Conservation (phyloP, 306 rosid genomes). For the Gleditsia sinensis region DNA sequence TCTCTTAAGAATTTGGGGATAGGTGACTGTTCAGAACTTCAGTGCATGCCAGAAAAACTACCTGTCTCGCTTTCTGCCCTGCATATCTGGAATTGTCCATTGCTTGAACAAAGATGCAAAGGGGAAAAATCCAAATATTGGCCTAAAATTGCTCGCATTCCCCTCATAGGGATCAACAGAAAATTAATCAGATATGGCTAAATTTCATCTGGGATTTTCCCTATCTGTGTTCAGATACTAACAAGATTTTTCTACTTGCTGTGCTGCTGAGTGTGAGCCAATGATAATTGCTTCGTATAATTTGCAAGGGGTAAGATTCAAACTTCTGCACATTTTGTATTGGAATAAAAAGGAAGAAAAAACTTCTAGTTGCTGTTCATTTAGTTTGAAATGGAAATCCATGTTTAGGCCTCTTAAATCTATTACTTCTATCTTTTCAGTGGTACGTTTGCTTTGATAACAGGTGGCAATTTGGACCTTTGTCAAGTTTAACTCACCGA, state of each 20-base stretch:
- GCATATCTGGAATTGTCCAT: slow-evolving; percentile 11
- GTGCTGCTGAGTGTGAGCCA: neutral
- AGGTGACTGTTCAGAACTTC: slow-evolving; percentile 22
- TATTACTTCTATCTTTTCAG: neutral
- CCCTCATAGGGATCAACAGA: neutral
- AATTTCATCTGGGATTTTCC: neutral
- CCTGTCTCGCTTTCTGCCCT: slow-evolving; percentile 30
- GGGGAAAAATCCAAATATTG: slow-evolving; percentile 10
- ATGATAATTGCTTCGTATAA: neutral
- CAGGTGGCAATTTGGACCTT: neutral
- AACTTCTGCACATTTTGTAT: neutral
- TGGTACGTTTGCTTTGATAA: neutral
- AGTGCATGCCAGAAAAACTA: slow-evolving; percentile 12
- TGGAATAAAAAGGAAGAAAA: too few relatives aligned
- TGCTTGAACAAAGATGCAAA: slow-evolving; percentile 9
- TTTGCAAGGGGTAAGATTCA: neutral
- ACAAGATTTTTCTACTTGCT: neutral
- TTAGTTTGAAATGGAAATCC: neutral
- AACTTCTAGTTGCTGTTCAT: neutral
- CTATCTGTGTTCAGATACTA: neutral
- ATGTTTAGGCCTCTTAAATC: neutral
- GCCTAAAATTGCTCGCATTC: slow-evolving; percentile 26
- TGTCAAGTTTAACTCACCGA: neutral
- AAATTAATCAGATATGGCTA: neutral
- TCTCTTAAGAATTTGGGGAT: slow-evolving; percentile 29